Percentiles rank a stretch among this genome's conserved stretches.
Conservation (phyloP, 2,329 filamentous ascomycete genomes). For the Myriosclerotinia scirpicola region DNA sequence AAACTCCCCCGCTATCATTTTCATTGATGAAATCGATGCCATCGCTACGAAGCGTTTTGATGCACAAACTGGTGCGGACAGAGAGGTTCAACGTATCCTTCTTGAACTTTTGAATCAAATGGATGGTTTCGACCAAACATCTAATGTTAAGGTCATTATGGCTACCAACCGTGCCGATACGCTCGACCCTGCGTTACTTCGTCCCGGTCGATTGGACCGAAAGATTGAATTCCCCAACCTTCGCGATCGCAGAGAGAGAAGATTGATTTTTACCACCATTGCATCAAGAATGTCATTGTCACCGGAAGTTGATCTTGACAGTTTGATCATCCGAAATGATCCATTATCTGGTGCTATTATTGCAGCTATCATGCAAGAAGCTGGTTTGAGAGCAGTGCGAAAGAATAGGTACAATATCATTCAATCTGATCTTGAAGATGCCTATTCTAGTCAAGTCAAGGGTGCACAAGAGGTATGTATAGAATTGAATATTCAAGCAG, state of each 20-base stretch:
- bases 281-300: conserved; percentile 95
- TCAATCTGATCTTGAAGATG: conserved; percentile 92
- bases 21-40: conserved; percentile 99
- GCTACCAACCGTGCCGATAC: conserved; percentile 98
- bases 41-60: conserved; percentile 99
- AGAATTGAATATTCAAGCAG: conserved; percentile 43
- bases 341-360: conserved; percentile 94
- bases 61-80: conserved; percentile 94
- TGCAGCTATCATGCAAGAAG: conserved; percentile 98
- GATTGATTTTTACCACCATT: conserved; percentile 97
- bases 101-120: conserved; percentile 98
- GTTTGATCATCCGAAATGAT: conserved; percentile 93
- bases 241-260: conserved; percentile 88
- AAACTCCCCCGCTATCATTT: conserved; percentile 97
- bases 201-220: conserved; percentile 90
- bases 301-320: conserved; percentile 94
- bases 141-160: conserved; percentile 99
- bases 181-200: conserved; percentile 88
- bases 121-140: conserved; percentile 98
- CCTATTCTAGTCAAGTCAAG: conserved; percentile 97
- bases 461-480: conserved; percentile 63
- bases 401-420: conserved; percentile 99
- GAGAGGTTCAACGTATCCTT: conserved; percentile 97
- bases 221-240: conserved; percentile 99
- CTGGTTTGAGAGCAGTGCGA: conserved; percentile 85